Evolutionary conservation across 1,139 yeast genomes (phyloP).

Genomic region (Arxiozyma slooffiae): DNA sequence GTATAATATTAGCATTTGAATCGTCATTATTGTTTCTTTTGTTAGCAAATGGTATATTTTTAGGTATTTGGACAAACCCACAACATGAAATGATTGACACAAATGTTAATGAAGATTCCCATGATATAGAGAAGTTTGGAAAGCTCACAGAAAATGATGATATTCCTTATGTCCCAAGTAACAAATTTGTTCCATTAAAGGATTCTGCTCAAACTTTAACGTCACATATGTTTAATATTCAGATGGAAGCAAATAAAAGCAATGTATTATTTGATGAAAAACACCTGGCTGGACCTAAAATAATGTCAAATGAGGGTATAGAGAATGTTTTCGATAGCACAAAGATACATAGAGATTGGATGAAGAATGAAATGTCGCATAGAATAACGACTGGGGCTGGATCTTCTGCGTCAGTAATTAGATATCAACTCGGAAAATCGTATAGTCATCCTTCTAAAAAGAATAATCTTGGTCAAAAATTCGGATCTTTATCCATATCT

Average conservation of each 20-base stretch:
- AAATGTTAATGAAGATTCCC: not conserved
- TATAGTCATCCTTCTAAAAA: not conserved
- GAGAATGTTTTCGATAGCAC: not conserved
- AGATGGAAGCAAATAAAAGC: not conserved
- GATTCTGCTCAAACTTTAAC: slow-evolving; percentile 29
- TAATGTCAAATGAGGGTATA: not conserved
- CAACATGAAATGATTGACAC: not conserved
- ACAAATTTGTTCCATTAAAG: slow-evolving; percentile 23
- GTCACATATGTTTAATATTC: slow-evolving; percentile 17
- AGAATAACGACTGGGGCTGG: slow-evolving; percentile 5
- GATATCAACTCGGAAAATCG: slow-evolving; percentile 10
- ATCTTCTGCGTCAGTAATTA: slow-evolving; percentile 15
- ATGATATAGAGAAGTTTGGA: not conserved
- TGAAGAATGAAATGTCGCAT: not conserved
- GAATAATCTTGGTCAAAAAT: not conserved
- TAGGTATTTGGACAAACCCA: slow-evolving; percentile 9
- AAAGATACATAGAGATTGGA: not conserved
- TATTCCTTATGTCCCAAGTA: slow-evolving; percentile 2
- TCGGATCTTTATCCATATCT: slow-evolving; percentile 3
- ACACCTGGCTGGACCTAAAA: not conserved
- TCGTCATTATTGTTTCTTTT: slow-evolving; percentile 15
- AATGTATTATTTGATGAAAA: not conserved
- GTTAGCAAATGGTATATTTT: slow-evolving; percentile 15
- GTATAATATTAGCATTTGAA: slow-evolving; percentile 14
- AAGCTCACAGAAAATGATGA: not conserved